Base-by-base conservation (phyloP, 352 stramenopile species). In the Globisporangium radiosum region DNA sequence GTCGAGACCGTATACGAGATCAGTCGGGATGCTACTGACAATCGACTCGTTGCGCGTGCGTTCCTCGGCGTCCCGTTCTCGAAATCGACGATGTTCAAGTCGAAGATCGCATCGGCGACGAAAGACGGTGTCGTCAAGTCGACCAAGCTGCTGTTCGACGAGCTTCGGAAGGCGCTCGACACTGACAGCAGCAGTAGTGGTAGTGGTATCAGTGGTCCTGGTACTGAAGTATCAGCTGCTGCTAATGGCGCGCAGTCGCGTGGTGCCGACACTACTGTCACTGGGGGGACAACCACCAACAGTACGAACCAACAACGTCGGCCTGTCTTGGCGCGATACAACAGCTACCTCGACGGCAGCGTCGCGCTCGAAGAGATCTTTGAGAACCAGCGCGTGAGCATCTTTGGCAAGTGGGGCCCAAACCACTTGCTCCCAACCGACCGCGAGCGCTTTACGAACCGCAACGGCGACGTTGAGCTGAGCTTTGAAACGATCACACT, bases 301-400 rank as follows among this genome's bases (percentile, higher is more conserved):
- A 33, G 25, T 33, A 7, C 6, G n/a, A 14, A 15, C 1, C 45
- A 50, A 13, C 45, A 50, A 7, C 63, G 59, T 14, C 65, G 67
- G 5, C 55, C 81, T 0, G 75, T 71, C 51, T 59, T 87, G 15
- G 66, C 72, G 40, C 70, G 78, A 6, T 81, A 86, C 56, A 88
- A 88, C 60, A 87, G 78, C 54, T 87, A 77, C 3, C 54, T 88
- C 9, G 76, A 90, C 63, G 78, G 76, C 57, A 90, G 80, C 43
- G 81, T 94, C 4, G 84, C 75, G 8, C 68, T 94, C 17, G 84
- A 94, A 63, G 84, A 94, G 68, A 91, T 94, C 64, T 94, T 94
- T 65, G 82, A 94, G 64, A 94, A 94, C 64, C 85, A 94, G 64
- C 85, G 85, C 14, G 74, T 94, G 59, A 91, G 82, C 63, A 87